phyloP scores from a whole-genome alignment of 2,329 filamentous ascomycete genomes.

The Lasiodiplodia gonubiensis region DNA sequence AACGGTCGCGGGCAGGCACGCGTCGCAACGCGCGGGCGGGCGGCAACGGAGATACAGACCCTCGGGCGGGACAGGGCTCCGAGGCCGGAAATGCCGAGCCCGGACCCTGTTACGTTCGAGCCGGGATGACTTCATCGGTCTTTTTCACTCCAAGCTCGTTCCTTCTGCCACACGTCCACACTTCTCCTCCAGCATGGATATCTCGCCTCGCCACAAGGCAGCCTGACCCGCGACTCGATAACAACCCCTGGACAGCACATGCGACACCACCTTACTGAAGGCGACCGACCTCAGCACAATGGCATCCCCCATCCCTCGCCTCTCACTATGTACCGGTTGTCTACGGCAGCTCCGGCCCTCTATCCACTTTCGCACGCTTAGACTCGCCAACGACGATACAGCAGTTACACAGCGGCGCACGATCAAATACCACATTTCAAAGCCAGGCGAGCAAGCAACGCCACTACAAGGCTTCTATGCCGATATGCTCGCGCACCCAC shows the following conservation, averaged over 20 bases:
- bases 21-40: slow-evolving; percentile 9
- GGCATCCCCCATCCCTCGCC: background rate
- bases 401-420: slow-evolving; percentile 41
- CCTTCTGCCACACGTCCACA: background rate
- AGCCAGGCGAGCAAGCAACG: slow-evolving; percentile 44
- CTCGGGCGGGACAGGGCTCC: slow-evolving; percentile 9
- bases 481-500: slow-evolving; percentile 44
- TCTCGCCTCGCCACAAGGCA: background rate
- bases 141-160: slow-evolving; percentile 18
- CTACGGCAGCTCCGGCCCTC: slow-evolving; percentile 22
- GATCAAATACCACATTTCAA: slow-evolving; percentile 42
- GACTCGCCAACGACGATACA: slow-evolving; percentile 43
- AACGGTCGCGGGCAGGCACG: slow-evolving; percentile 2
- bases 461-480: slow-evolving; percentile 48
- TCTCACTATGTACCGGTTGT: slow-evolving; percentile 25
- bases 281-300: background rate
- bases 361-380: slow-evolving; percentile 30
- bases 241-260: background rate
- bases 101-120: background rate
- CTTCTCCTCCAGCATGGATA: background rate
- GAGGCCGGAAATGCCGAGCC: background rate
- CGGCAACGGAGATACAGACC: background rate
- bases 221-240: background rate
- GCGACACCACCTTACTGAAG: background rate
- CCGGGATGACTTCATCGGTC: slow-evolving; percentile 27